Evolutionary conservation across 2,329 filamentous ascomycete genomes (phyloP).

Genomic region (Diplodia intermedia): DNA sequence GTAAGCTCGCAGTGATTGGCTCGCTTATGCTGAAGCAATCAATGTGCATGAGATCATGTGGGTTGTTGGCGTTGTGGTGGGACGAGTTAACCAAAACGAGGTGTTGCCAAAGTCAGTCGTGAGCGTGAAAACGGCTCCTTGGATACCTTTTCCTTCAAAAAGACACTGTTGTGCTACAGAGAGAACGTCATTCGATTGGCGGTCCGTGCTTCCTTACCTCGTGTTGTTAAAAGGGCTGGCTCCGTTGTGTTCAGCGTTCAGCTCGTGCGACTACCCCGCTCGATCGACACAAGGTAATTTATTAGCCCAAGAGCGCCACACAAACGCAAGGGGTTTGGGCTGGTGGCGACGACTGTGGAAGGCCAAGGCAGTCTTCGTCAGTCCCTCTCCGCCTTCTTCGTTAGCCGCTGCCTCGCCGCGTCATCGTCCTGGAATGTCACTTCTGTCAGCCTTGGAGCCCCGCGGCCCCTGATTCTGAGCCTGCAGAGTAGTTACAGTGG

Average conservation of each 20-base stretch:
- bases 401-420: slow-evolving; percentile 21
- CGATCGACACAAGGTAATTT: background rate
- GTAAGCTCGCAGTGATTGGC: background rate
- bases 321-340: slow-evolving; percentile 11
- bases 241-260: background rate
- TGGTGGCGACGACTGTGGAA: background rate
- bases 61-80: background rate
- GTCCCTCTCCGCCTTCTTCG: slow-evolving; percentile 2
- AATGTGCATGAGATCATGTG: slow-evolving; percentile 10
- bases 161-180: background rate
- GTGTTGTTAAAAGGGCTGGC: background rate
- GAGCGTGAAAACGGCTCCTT: background rate
- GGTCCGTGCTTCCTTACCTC: background rate
- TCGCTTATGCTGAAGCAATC: background rate
- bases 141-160: background rate
- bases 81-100: background rate
- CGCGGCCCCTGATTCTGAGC: background rate
- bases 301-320: background rate
- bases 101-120: background rate
- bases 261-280: slow-evolving; percentile 18
- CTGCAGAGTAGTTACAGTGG: background rate
- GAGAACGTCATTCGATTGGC: background rate
- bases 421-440: background rate
- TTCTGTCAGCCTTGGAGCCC: too few relatives aligned
- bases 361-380: slow-evolving; percentile 1